A percentile compares a stretch with the other conserved stretches of the same genome.
Conservation (phyloP, 257 asterid genomes). For the Solanum neorickii region DNA sequence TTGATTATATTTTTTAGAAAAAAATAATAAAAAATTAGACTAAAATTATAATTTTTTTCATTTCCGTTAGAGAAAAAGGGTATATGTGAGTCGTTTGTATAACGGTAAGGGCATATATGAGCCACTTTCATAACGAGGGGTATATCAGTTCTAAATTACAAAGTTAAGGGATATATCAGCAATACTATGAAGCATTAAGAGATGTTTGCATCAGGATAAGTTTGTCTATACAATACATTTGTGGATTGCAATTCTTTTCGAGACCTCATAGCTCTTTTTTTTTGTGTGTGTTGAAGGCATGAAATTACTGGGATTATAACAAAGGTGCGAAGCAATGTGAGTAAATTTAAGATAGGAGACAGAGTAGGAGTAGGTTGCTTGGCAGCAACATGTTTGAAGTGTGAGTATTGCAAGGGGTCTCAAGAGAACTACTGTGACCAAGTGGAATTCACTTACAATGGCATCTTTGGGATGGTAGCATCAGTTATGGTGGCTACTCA, state of each 20-base stretch:
- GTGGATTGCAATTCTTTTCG: neutral
- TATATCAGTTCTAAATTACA: too few species aligned
- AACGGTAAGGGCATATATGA: too few species aligned
- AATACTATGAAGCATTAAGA: neutral
- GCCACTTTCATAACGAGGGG: too few species aligned
- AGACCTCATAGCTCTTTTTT: too few species aligned
- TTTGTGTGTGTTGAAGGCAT: neutral
- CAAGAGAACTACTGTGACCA: neutral
- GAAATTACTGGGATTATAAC: neutral
- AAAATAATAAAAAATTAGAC: too few species aligned
- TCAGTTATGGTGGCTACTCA: neutral
- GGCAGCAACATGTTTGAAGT: neutral
- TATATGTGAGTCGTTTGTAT: too few species aligned
- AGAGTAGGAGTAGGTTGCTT: neutral
- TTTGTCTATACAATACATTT: neutral
- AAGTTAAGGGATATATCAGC: neutral
- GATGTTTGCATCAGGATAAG: neutral
- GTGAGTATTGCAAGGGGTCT: neutral
- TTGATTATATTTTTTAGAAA: too few species aligned
- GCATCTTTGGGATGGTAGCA: neutral
- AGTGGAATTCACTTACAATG: neutral
- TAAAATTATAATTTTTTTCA: too few species aligned
- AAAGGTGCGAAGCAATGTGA: neutral
- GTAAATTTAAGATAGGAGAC: neutral
- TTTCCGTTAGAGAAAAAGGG: too few species aligned